Evolutionary conservation across 106 monocot species (phyloP), one percentile per base, ranked within the genome.

Genomic region (Posidonia australis): DNA sequence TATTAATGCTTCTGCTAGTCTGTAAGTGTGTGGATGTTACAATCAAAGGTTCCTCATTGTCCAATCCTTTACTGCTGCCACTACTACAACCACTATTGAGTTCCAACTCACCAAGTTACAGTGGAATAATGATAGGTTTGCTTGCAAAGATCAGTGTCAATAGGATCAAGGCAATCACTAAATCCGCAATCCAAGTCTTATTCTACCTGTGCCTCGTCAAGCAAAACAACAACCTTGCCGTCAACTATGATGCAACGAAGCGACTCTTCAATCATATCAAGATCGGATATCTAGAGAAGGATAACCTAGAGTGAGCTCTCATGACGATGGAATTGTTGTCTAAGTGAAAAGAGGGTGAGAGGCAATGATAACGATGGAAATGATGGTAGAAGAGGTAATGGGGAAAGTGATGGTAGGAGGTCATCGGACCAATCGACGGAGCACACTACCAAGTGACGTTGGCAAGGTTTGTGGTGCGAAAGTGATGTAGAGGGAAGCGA

Each of bases 291-390:
- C 41, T 79, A 41, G 36, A 66, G 12, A 26, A 68, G 10, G 73
- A 74, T 0, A 83, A 86, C 44, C 62, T 77, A 51, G 89, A 86
- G 76, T 27, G 89, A 31, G 89, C 75, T 41, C 55, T 87, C 41
- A 86, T 86, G 52, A 77, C 86, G 52, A 70, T 86, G 60, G 92
- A 93, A 79, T 63, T 93, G 56, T 69, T 93, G n/a, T 93, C 67
- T 71, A 89, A 18, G 77, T 13, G 27, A 81, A 77, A 20, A 77
- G 75, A 0, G 89, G 89, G 2, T 73, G 85, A 60, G 89, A 79
- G 55, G 77, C 63, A 25, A 65, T 12, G 62, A 66, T 48, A 30
- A 73, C 60, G 64, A 81, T 64, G 60, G 61, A 23, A 10, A 70
- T 64, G 22, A 47, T 53, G 2, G 67, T 53, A 41, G 84, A 63